Evolutionary conservation across 352 stramenopile species (phyloP).

Genomic region (Pythium coloratum): DNA sequence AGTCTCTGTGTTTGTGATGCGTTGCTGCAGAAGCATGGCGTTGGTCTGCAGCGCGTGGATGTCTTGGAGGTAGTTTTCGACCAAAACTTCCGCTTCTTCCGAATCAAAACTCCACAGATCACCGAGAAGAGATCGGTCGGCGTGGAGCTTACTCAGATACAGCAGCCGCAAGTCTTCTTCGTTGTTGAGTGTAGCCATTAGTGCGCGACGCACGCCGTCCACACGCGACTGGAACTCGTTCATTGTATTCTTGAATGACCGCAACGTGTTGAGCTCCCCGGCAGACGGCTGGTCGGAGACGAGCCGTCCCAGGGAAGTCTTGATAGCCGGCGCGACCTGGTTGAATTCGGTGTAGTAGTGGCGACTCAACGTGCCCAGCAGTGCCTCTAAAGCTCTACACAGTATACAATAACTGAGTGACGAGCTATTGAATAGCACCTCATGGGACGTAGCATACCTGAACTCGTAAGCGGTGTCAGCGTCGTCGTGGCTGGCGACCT

Average conservation of each 20-base stretch:
- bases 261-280: conserved; percentile 57
- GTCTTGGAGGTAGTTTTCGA: conserved; percentile 80
- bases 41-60: conserved; percentile 76
- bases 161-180: conserved; percentile 70
- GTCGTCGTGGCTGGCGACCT: conserved; percentile 39
- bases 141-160: conserved; percentile 68
- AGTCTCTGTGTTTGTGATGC: conserved; percentile 78
- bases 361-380: conserved; percentile 46
- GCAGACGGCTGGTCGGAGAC: conserved; percentile 41
- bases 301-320: conserved; percentile 43
- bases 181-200: conserved; percentile 74
- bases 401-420: conserved; percentile 4
- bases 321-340: conserved; percentile 38
- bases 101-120: conserved; percentile 67
- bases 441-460: conserved; percentile 30
- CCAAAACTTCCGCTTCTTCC: conserved; percentile 72
- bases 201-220: conserved; percentile 49
- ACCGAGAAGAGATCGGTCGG: conserved; percentile 44
- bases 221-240: conserved; percentile 75
- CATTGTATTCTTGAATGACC: conserved; percentile 73
- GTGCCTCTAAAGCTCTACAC: conserved; percentile 31
- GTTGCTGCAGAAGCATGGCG: conserved; percentile 60
- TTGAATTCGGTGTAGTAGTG: conserved; percentile 50
- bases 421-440: no score
- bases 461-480: conserved; percentile 59